Conservation (phyloP, 1,284 basidiomycete species). For the Laetiporus sulphureus region DNA sequence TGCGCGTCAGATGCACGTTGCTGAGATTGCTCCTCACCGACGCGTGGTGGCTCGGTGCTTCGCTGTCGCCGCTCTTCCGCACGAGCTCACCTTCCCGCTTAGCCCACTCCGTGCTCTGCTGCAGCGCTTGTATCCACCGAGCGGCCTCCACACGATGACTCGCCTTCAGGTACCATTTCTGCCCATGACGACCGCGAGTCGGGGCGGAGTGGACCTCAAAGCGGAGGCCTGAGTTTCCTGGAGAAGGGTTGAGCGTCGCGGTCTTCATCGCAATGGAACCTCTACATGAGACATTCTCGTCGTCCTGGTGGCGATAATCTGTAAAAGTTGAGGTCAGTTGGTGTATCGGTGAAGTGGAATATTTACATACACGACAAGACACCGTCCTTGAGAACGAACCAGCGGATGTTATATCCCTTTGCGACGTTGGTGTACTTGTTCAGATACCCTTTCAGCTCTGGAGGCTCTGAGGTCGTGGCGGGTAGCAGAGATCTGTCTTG, state of each 20-base stretch:
- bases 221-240: conserved; percentile 56
- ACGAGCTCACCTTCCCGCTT: conserved; percentile 23
- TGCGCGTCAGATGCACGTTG: too few species aligned
- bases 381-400: conserved; percentile 92
- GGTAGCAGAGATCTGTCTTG: conserved; percentile 67
- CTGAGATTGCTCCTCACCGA: conserved; percentile 6
- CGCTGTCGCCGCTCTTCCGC: conserved; percentile 28
- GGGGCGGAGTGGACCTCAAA: conserved; percentile 79
- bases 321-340: conserved; percentile 7
- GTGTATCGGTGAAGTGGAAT: conserved; percentile 1
- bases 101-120: conserved; percentile 67
- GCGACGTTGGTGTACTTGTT: conserved; percentile 92
- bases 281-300: conserved; percentile 82
- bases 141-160: conserved; percentile 86
- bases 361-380: conserved; percentile 66
- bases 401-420: conserved; percentile 85
- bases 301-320: conserved; percentile 91
- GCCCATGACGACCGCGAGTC: conserved; percentile 40
- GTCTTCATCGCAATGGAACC: conserved; percentile 88
- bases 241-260: conserved; percentile 53
- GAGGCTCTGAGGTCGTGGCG: conserved; percentile 43
- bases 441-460: conserved; percentile 72
- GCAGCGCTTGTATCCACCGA: conserved; percentile 79
- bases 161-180: conserved; percentile 89
- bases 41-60: conserved; percentile 20